Base-by-base conservation (phyloP, 306 rosid species). In the Sophora flavescens region DNA sequence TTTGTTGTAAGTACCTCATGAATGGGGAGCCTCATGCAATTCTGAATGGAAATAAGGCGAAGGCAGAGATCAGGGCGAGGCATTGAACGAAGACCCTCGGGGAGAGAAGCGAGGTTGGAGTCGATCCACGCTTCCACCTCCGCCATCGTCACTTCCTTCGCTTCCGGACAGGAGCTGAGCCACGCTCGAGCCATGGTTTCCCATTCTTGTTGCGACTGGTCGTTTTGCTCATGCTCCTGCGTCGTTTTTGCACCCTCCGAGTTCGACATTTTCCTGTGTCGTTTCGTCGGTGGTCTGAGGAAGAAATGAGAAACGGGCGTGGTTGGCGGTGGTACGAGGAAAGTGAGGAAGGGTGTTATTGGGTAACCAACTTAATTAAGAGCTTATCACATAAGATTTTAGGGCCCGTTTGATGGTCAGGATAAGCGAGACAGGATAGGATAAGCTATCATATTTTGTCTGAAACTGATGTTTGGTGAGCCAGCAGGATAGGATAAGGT, bases 91-190 rank as follows among this genome's bases (percentile, higher is more conserved):
- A 94, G 84, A 28, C 96, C 96, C 35, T 78, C 83, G 0, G 97
- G 97, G 15, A 94, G 65, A 80, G 97, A 87, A 17, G 67, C 80
- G 66, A 74, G 81, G 74, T 94, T 94, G 64, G 93, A 73, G 63
- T 92, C 97, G 52, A 95, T 84, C 97, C 98, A 95, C 2, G 97
- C 88, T 81, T 95, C 97, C n/a, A 95, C 98, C 77, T 95, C 97
- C 32, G 63, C 81, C 91, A 88, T 85, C 83, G 83, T 86, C 15
- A 91, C 94, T 41, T 91, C 97, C 73, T 86, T 92, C 47, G 97
- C 88, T 48, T 89, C 97, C 0, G 97, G 89, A 66, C 92, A 95
- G 6, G 93, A 92, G 56, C 84, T 74, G 52, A 92, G 87, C 98
- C 98, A 95, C 44, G 98, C 97, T 11, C 91, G 93, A 13, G 98